A percentile compares a stretch with the other conserved stretches of the same genome.
Conservation (phyloP, 148 eudicot species). For the Dysphania ambrosioides region DNA sequence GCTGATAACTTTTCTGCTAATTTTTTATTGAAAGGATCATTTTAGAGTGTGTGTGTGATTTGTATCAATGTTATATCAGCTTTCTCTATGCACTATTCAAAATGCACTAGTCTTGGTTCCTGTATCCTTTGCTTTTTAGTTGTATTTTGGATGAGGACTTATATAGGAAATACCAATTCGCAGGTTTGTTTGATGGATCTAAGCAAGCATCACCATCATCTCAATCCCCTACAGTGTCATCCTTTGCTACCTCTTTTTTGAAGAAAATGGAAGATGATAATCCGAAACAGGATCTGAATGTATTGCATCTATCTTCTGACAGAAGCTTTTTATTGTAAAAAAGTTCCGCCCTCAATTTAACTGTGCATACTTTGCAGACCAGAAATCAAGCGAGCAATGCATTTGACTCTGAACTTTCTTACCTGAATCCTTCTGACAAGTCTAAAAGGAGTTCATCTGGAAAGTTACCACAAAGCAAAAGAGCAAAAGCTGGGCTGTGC, state of each 20-base stretch:
- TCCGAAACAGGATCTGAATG: conserved; percentile 21
- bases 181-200: conserved; percentile 33
- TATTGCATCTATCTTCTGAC: conserved; percentile 10
- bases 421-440: conserved; percentile 26
- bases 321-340: conserved; percentile 4
- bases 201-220: conserved; percentile 23
- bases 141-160: conserved; percentile 4
- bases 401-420: conserved; percentile 28
- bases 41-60: neutral
- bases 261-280: conserved; percentile 27
- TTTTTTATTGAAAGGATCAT: neutral
- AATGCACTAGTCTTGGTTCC: conserved; percentile 1
- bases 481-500: conserved; percentile 17
- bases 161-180: conserved; percentile 17
- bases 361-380: conserved; percentile 16
- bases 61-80: neutral
- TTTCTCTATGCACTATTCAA: neutral
- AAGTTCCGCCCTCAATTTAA: conserved; percentile 12
- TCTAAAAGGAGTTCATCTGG: conserved; percentile 21
- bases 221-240: conserved; percentile 18
- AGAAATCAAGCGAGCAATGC: conserved; percentile 23
- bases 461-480: conserved; percentile 17
- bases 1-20: too few relatives aligned
- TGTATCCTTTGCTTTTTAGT: conserved; percentile 1
- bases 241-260: conserved; percentile 16